Base-by-base conservation (phyloP, 495 filamentous ascomycete species). In the Xylaria castorea region DNA sequence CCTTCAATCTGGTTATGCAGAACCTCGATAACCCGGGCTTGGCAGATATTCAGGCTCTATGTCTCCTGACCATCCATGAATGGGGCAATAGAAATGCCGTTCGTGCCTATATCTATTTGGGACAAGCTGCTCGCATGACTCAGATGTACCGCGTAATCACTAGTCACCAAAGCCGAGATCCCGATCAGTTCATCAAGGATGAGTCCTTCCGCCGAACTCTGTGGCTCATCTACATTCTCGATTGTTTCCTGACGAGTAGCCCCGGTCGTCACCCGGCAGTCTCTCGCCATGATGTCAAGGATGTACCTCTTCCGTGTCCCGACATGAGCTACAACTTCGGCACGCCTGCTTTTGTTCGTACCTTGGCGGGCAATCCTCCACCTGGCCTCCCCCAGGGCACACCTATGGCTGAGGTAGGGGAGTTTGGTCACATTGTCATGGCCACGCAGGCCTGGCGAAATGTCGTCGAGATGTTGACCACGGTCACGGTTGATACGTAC, bases 191-290 rank as follows among this genome's bases (percentile, higher is more conserved):
- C 75, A 81, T 86, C 42, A 81, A 84, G 75, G 85, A 87, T 22
- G 85, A 87, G 72, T 85, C 84, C 3, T 85, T 86, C 78, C 83
- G 85, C 36, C 83, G 85, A 38, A 85, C 85, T 1, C 73, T 87
- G 34, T 87, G 85, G 85, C 80, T 87, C 55, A 85, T 85, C 66
- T 86, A 87, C 73, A 85, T 87, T 46, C 81, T 87, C 44, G 85
- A 87, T 73, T 87, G 84, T 76, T 85, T 87, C 70, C 81, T 87
- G n/a, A 86, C 84, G 25, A 86, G 84, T 79, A 86, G 84, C 73
- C 85, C 85, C 61, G 85, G 85, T 63, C 85, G 85, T 40, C 81
- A 84, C 68, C 84, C 85, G 30, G 84, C 85, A 14, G 75, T 87
- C 27, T 81, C 84, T 18, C 76, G 80, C 50, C 81, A 81, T 71